Evolutionary conservation across 2,329 filamentous ascomycete species (phyloP), one percentile per base, ranked within the genome.

Genomic region (Sphaerulina populicola): DNA sequence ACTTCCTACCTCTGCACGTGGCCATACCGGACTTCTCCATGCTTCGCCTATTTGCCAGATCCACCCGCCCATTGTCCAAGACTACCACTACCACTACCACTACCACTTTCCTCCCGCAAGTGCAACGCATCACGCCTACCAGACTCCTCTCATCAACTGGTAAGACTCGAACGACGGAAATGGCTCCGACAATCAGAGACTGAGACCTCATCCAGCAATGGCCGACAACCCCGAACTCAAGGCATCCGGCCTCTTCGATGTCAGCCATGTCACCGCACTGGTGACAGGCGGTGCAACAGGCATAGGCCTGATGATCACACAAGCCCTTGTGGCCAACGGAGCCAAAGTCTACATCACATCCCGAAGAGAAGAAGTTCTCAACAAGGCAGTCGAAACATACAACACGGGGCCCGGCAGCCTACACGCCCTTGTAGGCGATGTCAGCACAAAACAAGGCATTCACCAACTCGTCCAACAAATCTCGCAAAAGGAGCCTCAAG

Each of bases 381-480:
- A 71, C 47, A 63, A 67, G 53, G 71, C 73, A 0, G 66, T 74
- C 10, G 69, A 78, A 55, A 10, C 71, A 6, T 75, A 78, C 61
- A 66, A 67, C 43, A 66, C 64, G 2, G 70, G 70, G 0, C 69
- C 73, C 1, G 76, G 77, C 7, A 68, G 59, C 50, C 47, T 66
- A 48, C 57, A 56, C 40, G 68, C 66, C 27, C 56, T 73, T 15
- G 63, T 67, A 18, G 70, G 72, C 53, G 76, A 79, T 56, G 71
- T 77, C 35, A 74, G 72, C 55, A 70, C 71, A 14, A 79, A 79
- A 56, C 68, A 74, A 8, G 75, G 76, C 7, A 62, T 68, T n/a
- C 61, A 71, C 44, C 63, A 68, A 15, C 62, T 73, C 10, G 70
- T 68, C 37, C 64, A 70, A 35, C 68, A 72, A 49, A 57, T 74